Conservation (phyloP, 2,329 filamentous ascomycete species). For the Akanthomyces dipterigenus region DNA sequence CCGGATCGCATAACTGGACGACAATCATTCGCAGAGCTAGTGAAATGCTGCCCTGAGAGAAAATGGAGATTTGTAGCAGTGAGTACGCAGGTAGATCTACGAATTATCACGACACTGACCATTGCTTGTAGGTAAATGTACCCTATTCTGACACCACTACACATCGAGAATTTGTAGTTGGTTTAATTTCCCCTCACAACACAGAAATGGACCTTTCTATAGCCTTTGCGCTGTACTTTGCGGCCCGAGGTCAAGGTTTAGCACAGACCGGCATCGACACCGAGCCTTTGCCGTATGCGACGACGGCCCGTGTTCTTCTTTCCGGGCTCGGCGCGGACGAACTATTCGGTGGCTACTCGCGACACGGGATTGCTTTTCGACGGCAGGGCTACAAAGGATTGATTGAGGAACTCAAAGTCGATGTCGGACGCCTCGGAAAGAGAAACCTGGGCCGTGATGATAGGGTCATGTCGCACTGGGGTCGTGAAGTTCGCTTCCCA, state of each 20-base stretch:
- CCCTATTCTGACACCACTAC: slow-evolving; percentile 67
- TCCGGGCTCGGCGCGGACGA: slow-evolving; percentile 95
- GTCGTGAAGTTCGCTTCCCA: slow-evolving; percentile 81
- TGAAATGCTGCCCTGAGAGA: slow-evolving; percentile 59
- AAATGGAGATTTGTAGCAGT: slow-evolving; percentile 77
- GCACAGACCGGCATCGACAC: slow-evolving; percentile 27
- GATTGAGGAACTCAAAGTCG: slow-evolving; percentile 74
- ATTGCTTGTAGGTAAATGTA: slow-evolving; percentile 57
- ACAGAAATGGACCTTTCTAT: slow-evolving; percentile 99
- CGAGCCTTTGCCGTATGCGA: slow-evolving; percentile 46
- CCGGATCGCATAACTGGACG: slow-evolving; percentile 86
- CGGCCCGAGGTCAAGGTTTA: slow-evolving; percentile 63
- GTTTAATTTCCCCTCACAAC: slow-evolving; percentile 84
- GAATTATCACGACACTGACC: slow-evolving; percentile 12
- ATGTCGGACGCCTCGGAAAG: slow-evolving; percentile 79
- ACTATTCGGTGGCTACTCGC: slow-evolving; percentile 86
- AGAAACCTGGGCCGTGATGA: slow-evolving; percentile 95
- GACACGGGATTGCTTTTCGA: slow-evolving; percentile 71
- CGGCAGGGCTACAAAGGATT: slow-evolving; percentile 64
- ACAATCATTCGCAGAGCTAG: slow-evolving; percentile 70
- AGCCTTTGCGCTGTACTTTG: slow-evolving; percentile 88
- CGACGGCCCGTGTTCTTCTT: slow-evolving; percentile 73
- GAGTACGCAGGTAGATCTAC: slow-evolving; percentile 19
- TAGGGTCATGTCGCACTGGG: slow-evolving; percentile 82
- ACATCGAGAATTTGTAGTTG: slow-evolving; percentile 63